Evolutionary conservation across 441 rosid species (phyloP).

Genomic region (Pelargonium fulgidum): DNA sequence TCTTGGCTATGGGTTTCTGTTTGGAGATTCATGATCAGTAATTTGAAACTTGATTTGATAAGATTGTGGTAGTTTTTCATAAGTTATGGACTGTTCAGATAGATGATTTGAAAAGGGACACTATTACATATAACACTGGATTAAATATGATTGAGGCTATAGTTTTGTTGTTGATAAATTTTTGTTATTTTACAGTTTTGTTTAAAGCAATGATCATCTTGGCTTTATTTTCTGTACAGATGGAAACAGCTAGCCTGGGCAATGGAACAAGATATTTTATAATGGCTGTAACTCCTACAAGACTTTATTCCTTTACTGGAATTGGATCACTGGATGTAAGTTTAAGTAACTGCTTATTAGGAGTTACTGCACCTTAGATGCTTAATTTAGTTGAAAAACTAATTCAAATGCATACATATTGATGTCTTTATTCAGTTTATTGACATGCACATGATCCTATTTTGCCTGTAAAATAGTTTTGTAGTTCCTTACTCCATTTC

Average conservation of each 20-base stretch:
- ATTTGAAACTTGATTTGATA: not conserved
- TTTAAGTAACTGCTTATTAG: constrained; percentile 14
- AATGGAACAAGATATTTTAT: constrained; percentile 82
- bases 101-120: constrained; percentile 9
- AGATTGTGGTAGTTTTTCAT: not conserved
- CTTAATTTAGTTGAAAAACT: not conserved
- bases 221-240: constrained; percentile 37
- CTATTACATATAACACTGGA: constrained; percentile 9
- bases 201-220: constrained; percentile 2
- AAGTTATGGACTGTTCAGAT: constrained; percentile 6
- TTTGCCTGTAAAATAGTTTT: not conserved
- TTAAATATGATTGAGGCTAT: constrained; percentile 11
- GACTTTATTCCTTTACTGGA: constrained; percentile 95
- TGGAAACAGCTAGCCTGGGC: constrained; percentile 77
- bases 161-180: constrained; percentile 4
- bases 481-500: constrained; percentile 1
- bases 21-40: not conserved
- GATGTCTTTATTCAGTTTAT: not conserved
- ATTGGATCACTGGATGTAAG: constrained; percentile 85
- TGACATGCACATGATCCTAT: not conserved
- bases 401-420: not conserved
- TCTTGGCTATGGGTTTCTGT: not conserved
- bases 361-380: not conserved
- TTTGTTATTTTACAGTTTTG: not conserved
- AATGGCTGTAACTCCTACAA: constrained; percentile 99